These are phyloP conservation scores for Collariella sp. DNA, from an alignment of 495 filamentous ascomycete genomes.

Conservation along the genomic window DNA sequence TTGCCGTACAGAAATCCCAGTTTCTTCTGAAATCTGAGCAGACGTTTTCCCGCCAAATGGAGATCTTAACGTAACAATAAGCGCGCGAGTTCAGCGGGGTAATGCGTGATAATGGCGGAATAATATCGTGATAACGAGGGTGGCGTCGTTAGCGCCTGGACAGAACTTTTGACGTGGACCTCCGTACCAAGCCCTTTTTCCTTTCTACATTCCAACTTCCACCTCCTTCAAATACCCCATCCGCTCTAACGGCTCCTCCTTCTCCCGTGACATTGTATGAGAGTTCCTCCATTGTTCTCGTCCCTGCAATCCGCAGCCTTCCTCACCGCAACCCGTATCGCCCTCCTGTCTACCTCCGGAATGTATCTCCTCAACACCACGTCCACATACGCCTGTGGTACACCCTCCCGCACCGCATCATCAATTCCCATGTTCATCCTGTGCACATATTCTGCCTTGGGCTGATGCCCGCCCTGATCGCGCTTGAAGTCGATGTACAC, in stretches of 20 bases:
- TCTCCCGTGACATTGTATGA: not conserved
- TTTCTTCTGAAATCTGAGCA: too few relatives aligned
- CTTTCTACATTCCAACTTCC: not conserved
- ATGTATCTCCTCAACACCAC: constrained; percentile 20
- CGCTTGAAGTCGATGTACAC: constrained; percentile 33
- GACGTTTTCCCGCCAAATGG: too few relatives aligned
- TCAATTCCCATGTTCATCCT: constrained; percentile 33
- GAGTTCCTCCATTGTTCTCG: too few relatives aligned
- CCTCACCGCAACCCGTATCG: constrained; percentile 1
- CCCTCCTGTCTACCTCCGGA: constrained; percentile 6
- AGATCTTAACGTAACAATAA: too few relatives aligned
- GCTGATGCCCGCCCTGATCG: constrained; percentile 6
- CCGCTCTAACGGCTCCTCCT: constrained; percentile 1
- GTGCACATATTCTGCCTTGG: constrained; percentile 28
- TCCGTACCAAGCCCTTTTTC: too few relatives aligned
- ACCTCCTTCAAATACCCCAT: not conserved
- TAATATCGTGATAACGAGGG: too few relatives aligned
- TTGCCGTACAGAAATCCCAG: too few relatives aligned
- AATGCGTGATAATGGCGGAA: too few relatives aligned
- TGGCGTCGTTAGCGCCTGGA: too few relatives aligned
- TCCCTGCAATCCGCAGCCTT: constrained; percentile 3
- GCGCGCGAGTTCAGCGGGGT: too few relatives aligned
- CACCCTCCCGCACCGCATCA: constrained; percentile 27
- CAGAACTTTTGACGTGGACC: too few relatives aligned
- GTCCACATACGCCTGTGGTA: constrained; percentile 28